A percentile compares a stretch with the other conserved stretches of the same genome.
These are phyloP conservation scores for Metschnikowia dekortorum DNA, from an alignment of 805 yeast genomes.

Conservation along the genomic window DNA sequence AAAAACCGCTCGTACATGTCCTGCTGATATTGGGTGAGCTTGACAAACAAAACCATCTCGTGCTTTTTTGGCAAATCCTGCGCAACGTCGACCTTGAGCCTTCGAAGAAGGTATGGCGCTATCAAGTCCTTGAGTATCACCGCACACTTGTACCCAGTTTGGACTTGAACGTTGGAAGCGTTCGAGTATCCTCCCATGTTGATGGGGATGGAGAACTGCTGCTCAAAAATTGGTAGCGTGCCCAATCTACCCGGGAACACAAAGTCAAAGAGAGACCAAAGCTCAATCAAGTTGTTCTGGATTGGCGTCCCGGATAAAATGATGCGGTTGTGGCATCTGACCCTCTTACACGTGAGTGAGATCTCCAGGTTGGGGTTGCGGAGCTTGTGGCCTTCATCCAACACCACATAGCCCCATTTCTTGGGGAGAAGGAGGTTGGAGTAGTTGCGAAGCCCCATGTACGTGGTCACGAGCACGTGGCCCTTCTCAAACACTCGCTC, in stretches of 20 bases:
- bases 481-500: constrained; percentile 63
- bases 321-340: constrained; percentile 79
- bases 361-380: constrained; percentile 91
- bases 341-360: constrained; percentile 76
- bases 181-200: constrained; percentile 98
- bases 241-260: constrained; percentile 93
- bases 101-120: constrained; percentile 80
- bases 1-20: constrained; percentile 70
- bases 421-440: constrained; percentile 57
- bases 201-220: constrained; percentile 87
- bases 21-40: constrained; percentile 71
- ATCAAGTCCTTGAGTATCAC: constrained; percentile 82
- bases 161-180: constrained; percentile 93
- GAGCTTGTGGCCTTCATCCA: constrained; percentile 97
- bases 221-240: constrained; percentile 90
- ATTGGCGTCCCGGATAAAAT: constrained; percentile 96
- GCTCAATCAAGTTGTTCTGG: constrained; percentile 84
- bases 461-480: constrained; percentile 85
- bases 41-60: constrained; percentile 92
- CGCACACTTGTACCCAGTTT: constrained; percentile 94
- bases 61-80: constrained; percentile 88
- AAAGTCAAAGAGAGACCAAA: constrained; percentile 95
- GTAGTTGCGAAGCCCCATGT: constrained; percentile 77
- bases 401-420: constrained; percentile 84
- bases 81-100: constrained; percentile 93